Evolutionary conservation across 2,329 filamentous ascomycete species (phyloP).

Genomic region (Helminthosporium solani): DNA sequence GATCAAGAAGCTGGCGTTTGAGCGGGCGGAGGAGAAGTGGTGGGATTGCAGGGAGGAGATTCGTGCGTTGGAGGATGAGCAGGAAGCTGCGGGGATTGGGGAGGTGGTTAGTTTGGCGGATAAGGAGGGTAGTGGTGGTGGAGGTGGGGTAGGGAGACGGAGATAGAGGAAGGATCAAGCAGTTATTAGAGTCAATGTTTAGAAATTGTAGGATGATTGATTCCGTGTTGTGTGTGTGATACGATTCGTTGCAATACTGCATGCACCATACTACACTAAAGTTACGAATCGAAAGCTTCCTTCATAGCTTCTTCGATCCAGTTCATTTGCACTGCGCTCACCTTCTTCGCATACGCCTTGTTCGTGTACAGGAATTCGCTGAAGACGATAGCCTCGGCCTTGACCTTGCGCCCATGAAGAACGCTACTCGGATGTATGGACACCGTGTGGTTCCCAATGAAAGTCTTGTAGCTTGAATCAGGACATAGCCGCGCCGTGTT

Average conservation of each 20-base stretch:
- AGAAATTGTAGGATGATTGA: too few species aligned
- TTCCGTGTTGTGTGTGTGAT: too few species aligned
- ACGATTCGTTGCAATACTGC: too few species aligned
- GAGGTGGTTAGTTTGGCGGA: slow-evolving; percentile 89
- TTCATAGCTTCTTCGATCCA: slow-evolving; percentile 59
- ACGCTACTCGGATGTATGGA: slow-evolving; percentile 64
- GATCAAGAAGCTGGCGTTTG: slow-evolving; percentile 86
- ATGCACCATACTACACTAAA: too few species aligned
- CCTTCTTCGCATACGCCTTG: slow-evolving; percentile 62
- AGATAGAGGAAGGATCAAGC: slow-evolving; percentile 27
- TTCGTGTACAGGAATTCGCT: slow-evolving; percentile 67
- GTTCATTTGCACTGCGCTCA: slow-evolving; percentile 62
- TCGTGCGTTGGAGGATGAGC: slow-evolving; percentile 86
- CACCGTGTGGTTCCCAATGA: slow-evolving; percentile 62
- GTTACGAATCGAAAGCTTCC: slow-evolving; percentile 2
- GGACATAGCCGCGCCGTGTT: slow-evolving; percentile 62
- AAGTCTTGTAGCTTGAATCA: slow-evolving; percentile 62
- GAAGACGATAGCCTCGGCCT: slow-evolving; percentile 65
- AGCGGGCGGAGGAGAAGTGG: slow-evolving; percentile 93
- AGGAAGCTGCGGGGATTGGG: slow-evolving; percentile 91
- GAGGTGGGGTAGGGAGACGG: slow-evolving; percentile 38
- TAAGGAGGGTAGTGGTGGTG: slow-evolving; percentile 51
- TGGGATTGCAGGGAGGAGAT: slow-evolving; percentile 98
- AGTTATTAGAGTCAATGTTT: too few species aligned
- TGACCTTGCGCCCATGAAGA: slow-evolving; percentile 57